Evolutionary conservation across 208 protist species (phyloP), one percentile per base, ranked within the genome.

Genomic region (Perkinsela sp.): DNA sequence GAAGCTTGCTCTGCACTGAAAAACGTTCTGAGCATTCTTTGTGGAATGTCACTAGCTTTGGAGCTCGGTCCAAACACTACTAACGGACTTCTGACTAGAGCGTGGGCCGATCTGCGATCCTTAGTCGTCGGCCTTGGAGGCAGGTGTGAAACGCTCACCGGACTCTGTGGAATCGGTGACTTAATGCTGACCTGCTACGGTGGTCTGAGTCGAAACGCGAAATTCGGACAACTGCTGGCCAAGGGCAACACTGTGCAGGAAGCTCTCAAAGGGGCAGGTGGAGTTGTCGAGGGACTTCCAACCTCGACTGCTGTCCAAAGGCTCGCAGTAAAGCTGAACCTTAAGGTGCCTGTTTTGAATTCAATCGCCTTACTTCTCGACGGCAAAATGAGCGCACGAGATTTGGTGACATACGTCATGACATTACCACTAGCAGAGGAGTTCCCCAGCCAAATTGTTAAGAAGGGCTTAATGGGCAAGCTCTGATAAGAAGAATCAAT

Each of bases 1-100:
- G 86, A 94, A 77, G 78, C 92, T 30, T 76, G 82, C 66, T 89
- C 86, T 72, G 85, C 88, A n/a, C 67, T 92, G 30, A 90, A 91
- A 76, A 92, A 92, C 76, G 86, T 93, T 29, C 74, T 92, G 66
- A 83, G 82, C 68, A 90, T 90, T 73, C 83, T 79, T 48, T 88
- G 85, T 29, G 87, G 85, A 57, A 70, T 82, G 30, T 66, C 78
- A 31, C 76, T 71, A 32, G 85, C 83, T 22, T 80, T 89, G 31
- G 82, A 80, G 67, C 79, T 82, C 68, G 84, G 80, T 31, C 65
- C 72, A 65, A 87, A 90, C 73, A 83, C 82, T 29, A 80, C 84
- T 28, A 84, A 84, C 28, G 78, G 79, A 32, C 76, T 92, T 31
- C 90, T 92, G 70, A 73, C 78, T 29, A 77, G 85, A 30, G 85